Evolutionary conservation across 2,329 filamentous ascomycete genomes (phyloP).

Genomic region (Fusarium veterinarium): DNA sequence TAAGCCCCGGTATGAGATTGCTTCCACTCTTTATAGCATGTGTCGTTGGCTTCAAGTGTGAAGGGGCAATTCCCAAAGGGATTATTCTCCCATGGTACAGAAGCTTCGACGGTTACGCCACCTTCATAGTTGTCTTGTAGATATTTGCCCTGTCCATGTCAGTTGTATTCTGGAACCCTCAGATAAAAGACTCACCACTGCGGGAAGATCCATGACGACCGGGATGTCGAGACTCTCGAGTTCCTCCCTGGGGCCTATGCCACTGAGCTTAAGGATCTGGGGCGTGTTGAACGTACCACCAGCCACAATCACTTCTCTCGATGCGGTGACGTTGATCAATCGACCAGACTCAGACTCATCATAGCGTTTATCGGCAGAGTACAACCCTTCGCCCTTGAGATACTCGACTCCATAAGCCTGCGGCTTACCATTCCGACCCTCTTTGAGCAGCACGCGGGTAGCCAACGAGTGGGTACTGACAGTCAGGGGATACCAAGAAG

Average conservation of each 20-base stretch:
- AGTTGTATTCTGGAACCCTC: background rate
- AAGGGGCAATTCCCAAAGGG: conserved; percentile 20
- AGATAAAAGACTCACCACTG: conserved; percentile 24
- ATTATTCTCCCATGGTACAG: conserved; percentile 28
- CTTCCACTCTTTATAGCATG: conserved; percentile 51
- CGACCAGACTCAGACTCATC: conserved; percentile 14
- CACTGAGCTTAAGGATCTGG: conserved; percentile 63
- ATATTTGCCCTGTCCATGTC: conserved; percentile 20
- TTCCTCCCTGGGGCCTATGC: conserved; percentile 56
- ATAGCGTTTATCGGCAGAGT: conserved; percentile 53
- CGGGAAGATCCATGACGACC: conserved; percentile 64
- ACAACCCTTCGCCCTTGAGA: conserved; percentile 54
- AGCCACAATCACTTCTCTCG: conserved; percentile 37
- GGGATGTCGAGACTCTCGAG: conserved; percentile 52
- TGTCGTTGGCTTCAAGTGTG: conserved; percentile 41
- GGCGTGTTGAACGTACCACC: conserved; percentile 43
- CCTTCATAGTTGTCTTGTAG: conserved; percentile 47
- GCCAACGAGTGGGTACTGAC: conserved; percentile 51
- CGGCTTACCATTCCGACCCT: background rate
- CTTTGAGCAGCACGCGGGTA: conserved; percentile 51
- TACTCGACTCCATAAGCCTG: conserved; percentile 48
- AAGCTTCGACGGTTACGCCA: conserved; percentile 35
- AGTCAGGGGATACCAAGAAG: conserved; percentile 56
- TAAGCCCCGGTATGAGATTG: conserved; percentile 34
- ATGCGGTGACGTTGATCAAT: conserved; percentile 22